Conservation (phyloP, 75 land plant species). For the Ceratopteris richardii region DNA sequence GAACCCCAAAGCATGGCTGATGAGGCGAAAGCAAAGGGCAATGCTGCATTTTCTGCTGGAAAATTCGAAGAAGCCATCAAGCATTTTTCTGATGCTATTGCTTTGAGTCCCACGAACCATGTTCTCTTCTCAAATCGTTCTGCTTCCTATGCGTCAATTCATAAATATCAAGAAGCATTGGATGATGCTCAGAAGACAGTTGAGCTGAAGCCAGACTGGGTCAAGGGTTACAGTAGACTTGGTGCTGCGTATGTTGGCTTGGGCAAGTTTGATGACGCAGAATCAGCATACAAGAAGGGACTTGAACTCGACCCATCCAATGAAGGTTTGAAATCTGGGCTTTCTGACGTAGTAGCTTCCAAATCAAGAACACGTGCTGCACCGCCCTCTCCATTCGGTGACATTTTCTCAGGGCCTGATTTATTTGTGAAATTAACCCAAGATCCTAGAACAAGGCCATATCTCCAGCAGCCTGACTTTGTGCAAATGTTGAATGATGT, state of each 20-base stretch:
- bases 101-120: slow-evolving; percentile 73
- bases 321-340: slow-evolving; percentile 75
- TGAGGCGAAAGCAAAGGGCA: slow-evolving; percentile 92
- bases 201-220: slow-evolving; percentile 85
- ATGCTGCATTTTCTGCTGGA: slow-evolving; percentile 90
- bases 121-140: slow-evolving; percentile 96
- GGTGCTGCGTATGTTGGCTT: slow-evolving; percentile 90
- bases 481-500: slow-evolving; percentile 70
- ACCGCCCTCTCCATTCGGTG: slow-evolving; percentile 53
- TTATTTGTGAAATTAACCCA: slow-evolving; percentile 84
- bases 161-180: slow-evolving; percentile 63
- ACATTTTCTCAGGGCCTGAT: slow-evolving; percentile 76
- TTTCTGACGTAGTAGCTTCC: slow-evolving; percentile 67
- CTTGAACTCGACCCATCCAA: slow-evolving; percentile 72
- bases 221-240: slow-evolving; percentile 88
- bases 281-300: slow-evolving; percentile 76
- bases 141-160: slow-evolving; percentile 88
- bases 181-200: slow-evolving; percentile 86
- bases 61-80: slow-evolving; percentile 57
- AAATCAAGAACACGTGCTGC: slow-evolving; percentile 14
- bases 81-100: slow-evolving; percentile 80
- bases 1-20: too few relatives aligned
- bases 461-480: slow-evolving; percentile 84
- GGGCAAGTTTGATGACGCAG: slow-evolving; percentile 43
- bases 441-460: slow-evolving; percentile 71